A percentile compares a stretch with the other conserved stretches of the same genome.
phyloP scores from a whole-genome alignment of 2,329 filamentous ascomycete genomes.

The Scedosporium dehoogii region DNA sequence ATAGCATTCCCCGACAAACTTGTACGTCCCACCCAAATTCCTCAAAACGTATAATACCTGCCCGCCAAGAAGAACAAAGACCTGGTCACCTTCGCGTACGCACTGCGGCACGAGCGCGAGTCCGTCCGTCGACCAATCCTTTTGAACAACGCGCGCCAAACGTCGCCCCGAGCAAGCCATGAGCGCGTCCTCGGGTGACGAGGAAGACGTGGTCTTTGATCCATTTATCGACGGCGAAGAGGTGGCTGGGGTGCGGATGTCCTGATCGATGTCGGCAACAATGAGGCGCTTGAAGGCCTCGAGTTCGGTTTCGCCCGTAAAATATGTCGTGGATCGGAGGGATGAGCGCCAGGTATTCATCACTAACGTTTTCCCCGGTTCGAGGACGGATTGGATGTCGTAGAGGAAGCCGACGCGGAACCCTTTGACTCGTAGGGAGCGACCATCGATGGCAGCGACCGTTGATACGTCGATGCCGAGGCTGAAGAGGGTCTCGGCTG shows the following conservation, averaged over 20 bases:
- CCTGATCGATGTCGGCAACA: conserved; percentile 9
- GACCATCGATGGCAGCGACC: conserved; percentile 7
- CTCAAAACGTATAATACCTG: conserved; percentile 14
- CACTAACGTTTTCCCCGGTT: conserved; percentile 6
- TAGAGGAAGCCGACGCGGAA: conserved; percentile 12
- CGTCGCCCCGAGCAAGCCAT: conserved; percentile 10
- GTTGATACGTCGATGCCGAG: conserved; percentile 7
- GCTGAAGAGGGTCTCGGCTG: conserved; percentile 4
- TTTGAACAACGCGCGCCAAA: conserved; percentile 11
- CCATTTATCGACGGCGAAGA: neutral
- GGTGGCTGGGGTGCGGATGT: neutral
- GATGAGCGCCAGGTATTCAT: conserved; percentile 8
- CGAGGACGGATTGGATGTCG: conserved; percentile 10
- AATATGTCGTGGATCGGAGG: conserved; percentile 8
- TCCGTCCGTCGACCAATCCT: conserved; percentile 11
- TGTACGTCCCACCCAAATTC: conserved; percentile 10
- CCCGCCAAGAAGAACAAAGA: conserved; percentile 13
- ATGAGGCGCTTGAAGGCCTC: conserved; percentile 11
- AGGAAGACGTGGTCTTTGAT: neutral
- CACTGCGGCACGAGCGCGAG: conserved; percentile 11
- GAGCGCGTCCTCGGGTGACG: conserved; percentile 4
- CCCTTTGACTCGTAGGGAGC: conserved; percentile 10
- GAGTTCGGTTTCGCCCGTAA: conserved; percentile 11
- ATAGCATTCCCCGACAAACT: conserved; percentile 17
- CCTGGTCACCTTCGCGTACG: conserved; percentile 11